Percentiles rank a stretch among this genome's conserved stretches.
Evolutionary conservation across 306 rosid species (phyloP).

Genomic region (Glycine soja): DNA sequence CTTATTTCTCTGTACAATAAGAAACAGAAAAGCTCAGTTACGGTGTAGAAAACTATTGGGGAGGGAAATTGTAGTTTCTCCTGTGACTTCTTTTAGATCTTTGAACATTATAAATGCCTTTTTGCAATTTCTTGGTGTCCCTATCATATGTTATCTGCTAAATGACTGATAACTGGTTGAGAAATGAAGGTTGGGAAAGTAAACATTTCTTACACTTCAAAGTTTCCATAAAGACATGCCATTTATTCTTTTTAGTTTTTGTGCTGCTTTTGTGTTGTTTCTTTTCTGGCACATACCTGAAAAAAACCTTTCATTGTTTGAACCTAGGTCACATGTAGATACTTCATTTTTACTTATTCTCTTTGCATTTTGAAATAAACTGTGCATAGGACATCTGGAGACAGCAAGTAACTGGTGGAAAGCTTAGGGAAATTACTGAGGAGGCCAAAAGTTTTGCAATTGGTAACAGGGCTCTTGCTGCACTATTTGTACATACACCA

Average conservation of each 20-base stretch:
- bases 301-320: conserved; percentile 16
- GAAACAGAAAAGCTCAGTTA: neutral
- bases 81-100: conserved; percentile 26
- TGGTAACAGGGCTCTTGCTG: conserved; percentile 94
- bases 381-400: conserved; percentile 78
- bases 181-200: conserved; percentile 22
- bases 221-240: neutral
- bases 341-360: conserved; percentile 35
- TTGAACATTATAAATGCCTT: neutral
- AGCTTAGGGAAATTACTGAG: conserved; percentile 93
- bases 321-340: conserved; percentile 24
- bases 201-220: conserved; percentile 2
- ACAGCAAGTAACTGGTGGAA: conserved; percentile 97
- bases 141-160: conserved; percentile 15
- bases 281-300: neutral
- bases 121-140: conserved; percentile 30
- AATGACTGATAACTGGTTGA: conserved; percentile 37
- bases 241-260: conserved; percentile 13
- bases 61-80: conserved; percentile 31
- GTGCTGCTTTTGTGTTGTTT: conserved; percentile 25
- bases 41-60: conserved; percentile 16
- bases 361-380: conserved; percentile 41
- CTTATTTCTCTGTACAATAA: conserved; percentile 1
- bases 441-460: conserved; percentile 91
- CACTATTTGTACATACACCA: conserved; percentile 97